These are phyloP conservation scores for Coemansia sp. DNA, from an alignment of 192 early-diverging fungal species.

Conservation along the genomic window DNA sequence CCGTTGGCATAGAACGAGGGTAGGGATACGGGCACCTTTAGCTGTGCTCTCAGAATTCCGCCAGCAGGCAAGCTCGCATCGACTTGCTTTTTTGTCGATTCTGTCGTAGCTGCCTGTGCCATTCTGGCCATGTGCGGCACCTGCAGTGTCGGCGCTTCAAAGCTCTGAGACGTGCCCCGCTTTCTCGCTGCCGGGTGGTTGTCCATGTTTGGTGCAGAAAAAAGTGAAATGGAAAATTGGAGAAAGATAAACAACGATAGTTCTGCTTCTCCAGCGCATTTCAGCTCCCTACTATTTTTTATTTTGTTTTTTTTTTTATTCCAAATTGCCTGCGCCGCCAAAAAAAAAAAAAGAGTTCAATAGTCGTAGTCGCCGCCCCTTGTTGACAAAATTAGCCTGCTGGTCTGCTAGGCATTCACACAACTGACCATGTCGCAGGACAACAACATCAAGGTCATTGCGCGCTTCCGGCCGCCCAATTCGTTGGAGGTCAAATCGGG, in stretches of 20 bases:
- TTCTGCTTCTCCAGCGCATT: neutral
- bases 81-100: neutral
- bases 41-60: conserved; percentile 27
- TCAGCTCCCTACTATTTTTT: neutral
- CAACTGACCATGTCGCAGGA: conserved; percentile 54
- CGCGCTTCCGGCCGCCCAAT: conserved; percentile 96
- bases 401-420: neutral
- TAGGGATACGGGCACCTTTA: conserved; percentile 1
- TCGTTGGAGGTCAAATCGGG: conserved; percentile 85
- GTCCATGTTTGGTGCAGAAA: neutral
- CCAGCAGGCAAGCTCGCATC: conserved; percentile 3
- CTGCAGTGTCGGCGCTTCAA: conserved; percentile 14
- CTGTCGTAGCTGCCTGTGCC: neutral
- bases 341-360: neutral
- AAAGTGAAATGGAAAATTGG: neutral
- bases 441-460: conserved; percentile 95
- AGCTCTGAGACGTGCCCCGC: conserved; percentile 19
- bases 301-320: neutral
- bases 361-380: neutral
- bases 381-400: neutral
- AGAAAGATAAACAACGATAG: neutral
- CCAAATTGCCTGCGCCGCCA: neutral
- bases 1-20: conserved; percentile 8
- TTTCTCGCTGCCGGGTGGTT: neutral
- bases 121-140: conserved; percentile 28